phyloP scores from a whole-genome alignment of 495 filamentous ascomycete species.

The Aspergillus affinis region DNA sequence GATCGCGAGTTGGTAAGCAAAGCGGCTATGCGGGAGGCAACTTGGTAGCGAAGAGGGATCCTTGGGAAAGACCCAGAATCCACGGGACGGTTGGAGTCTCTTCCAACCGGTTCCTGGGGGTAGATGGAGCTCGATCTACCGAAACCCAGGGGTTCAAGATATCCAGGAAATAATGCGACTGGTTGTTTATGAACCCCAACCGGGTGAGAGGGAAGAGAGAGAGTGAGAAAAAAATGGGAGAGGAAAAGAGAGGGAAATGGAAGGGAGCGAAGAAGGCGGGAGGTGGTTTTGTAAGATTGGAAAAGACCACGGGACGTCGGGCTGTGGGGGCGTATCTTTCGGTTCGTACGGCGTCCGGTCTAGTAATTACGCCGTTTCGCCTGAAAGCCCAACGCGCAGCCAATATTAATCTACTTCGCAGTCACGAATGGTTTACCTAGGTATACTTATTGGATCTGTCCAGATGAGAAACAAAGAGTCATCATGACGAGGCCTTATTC shows the following conservation, averaged over 20 bases:
- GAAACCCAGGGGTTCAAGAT: neutral
- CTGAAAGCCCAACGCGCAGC: neutral
- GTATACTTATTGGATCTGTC: too few relatives aligned
- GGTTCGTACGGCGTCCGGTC: neutral
- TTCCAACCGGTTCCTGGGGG: neutral
- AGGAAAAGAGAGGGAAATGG: neutral
- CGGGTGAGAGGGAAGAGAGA: neutral
- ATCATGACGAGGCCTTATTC: too few relatives aligned
- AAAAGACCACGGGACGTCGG: neutral
- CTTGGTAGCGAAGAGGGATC: slow-evolving; percentile 15
- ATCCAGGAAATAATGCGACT: neutral
- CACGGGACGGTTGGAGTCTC: neutral
- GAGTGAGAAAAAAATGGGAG: neutral
- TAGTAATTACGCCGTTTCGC: neutral
- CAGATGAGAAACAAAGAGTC: neutral
- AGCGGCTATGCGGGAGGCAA: slow-evolving; percentile 3
- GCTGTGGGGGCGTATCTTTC: neutral
- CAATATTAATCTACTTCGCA: too few relatives aligned
- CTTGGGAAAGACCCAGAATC: slow-evolving; percentile 2
- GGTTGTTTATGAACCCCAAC: neutral
- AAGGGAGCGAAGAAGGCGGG: neutral
- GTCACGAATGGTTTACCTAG: too few relatives aligned
- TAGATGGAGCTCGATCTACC: neutral
- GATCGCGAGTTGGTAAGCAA: slow-evolving; percentile 12
- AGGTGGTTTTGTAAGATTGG: neutral